Evolutionary conservation across 2,329 filamentous ascomycete species (phyloP), one percentile per base, ranked within the genome.

Genomic region (Neoascochyta sp.): DNA sequence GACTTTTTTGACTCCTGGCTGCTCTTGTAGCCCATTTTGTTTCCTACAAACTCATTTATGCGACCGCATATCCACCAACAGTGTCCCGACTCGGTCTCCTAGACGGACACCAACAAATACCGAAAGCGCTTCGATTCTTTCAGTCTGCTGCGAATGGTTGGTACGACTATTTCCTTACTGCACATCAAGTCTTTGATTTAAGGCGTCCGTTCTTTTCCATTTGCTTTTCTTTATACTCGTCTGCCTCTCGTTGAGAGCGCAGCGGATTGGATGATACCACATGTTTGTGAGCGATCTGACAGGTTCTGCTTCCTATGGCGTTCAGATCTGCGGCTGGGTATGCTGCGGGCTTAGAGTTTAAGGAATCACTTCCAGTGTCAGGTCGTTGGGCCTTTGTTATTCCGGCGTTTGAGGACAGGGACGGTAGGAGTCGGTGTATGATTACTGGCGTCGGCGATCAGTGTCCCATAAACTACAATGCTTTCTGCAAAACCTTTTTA

Each of bases 201-300:
- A 17, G 30, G 37, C 24, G 30, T 37, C 39, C 39, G 9, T 22
- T 39, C 34, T 27, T 15, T 41, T 14, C 20, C 19, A 29, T 17
- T 27, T 30, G 23, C 17, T 39, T 29, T 37, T 45, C 33, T 27
- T 27, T 41, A 28, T 35, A 39, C 24, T 33, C 27, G 36, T 22
- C 19, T 34, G 27, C 26, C 32, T 43, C 34, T 46, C 28, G 25
- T 41, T 21, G 24, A 22, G 29, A 34, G 30, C n/a, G n/a, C n/a
- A n/a, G n/a, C n/a, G 30, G 35, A 43, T 41, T 48, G 53, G 47
- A 60, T 53, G 52, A 58, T 59, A 54, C 53, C 53, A 59, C 26
- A 36, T 50, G 35, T 46, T 47, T 47, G 41, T 29, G 24, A 37
- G 38, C 39, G 35, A 45, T 45, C 38, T 46, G 40, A 37, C 24